These are phyloP conservation scores for Kodamaea laetipori DNA, from an alignment of 805 yeast species.

Conservation along the genomic window DNA sequence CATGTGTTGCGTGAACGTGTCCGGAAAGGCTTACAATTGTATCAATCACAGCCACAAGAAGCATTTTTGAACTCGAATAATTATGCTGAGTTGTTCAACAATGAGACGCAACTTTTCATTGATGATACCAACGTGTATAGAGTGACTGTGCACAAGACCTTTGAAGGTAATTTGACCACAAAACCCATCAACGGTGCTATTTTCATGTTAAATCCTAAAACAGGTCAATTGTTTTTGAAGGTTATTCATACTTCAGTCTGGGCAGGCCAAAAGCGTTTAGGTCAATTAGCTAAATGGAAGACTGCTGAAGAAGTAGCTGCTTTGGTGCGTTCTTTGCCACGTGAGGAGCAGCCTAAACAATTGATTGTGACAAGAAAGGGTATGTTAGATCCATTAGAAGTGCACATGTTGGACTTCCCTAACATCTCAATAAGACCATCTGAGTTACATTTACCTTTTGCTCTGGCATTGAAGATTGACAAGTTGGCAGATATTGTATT, in stretches of 20 bases:
- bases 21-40: slow-evolving; percentile 88
- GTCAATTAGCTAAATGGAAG: slow-evolving; percentile 96
- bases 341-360: slow-evolving; percentile 94
- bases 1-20: slow-evolving; percentile 91
- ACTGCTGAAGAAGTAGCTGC: slow-evolving; percentile 98
- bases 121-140: slow-evolving; percentile 96
- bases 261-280: slow-evolving; percentile 94
- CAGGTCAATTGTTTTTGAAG: slow-evolving; percentile 87
- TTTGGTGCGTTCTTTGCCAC: slow-evolving; percentile 80
- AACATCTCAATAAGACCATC: slow-evolving; percentile 86
- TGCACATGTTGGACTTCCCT: slow-evolving; percentile 96
- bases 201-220: slow-evolving; percentile 83
- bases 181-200: slow-evolving; percentile 93
- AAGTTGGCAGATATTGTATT: slow-evolving; percentile 76
- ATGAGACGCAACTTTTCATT: slow-evolving; percentile 79
- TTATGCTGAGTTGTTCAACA: slow-evolving; percentile 84
- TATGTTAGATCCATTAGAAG: slow-evolving; percentile 91
- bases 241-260: slow-evolving; percentile 92
- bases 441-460: slow-evolving; percentile 87
- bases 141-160: slow-evolving; percentile 86
- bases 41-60: slow-evolving; percentile 92
- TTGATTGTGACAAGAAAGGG: slow-evolving; percentile 88
- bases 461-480: slow-evolving; percentile 79
- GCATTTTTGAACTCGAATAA: slow-evolving; percentile 86
- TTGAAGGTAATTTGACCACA: slow-evolving; percentile 89